Evolutionary conservation across 257 asterid genomes (phyloP), one percentile per base, ranked within the genome.

Genomic region (Nicotiana knightiana): DNA sequence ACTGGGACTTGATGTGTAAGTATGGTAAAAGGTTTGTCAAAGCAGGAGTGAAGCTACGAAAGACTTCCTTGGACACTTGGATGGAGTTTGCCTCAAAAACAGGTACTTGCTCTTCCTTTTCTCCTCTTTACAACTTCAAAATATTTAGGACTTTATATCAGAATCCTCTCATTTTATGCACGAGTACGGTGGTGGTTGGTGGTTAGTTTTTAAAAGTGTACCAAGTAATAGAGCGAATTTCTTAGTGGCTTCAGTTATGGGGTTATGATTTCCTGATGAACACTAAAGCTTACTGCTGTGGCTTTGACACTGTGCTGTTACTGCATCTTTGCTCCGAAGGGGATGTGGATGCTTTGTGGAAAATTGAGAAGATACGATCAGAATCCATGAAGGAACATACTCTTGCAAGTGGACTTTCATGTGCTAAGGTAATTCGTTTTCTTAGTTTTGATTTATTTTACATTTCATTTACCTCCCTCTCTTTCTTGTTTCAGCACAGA

Each of bases 41-140:
- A 76, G 94, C 93, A 32, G 97, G 94, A 85, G 93, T 91, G 63
- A 91, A 83, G 51, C 91, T 94, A 62, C 86, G 98, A 67, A 93
- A 87, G 90, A 73, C 89, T 87, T 85, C 98, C 81, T 90, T 92
- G 82, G 96, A 90, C 48, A 46, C 84, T 81, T 96, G 98, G 99
- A 96, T 96, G 98, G 97, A 93, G 35, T 89, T 92, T 88, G 93
- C 98, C 75, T 91, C 96, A 32, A 91, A 79, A 83, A 89, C 83
- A 89, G 99, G 99, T 93, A 67, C 84, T 65, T 10, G 53, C 43
- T 73, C 43, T 28, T 87, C 35, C 77, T 71, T 33, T 76, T 78
- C 54, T 51, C 35, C 80, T 82, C 81, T 48, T 35, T 67, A 66
- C 67, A 75, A 57, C 58, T 70, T 43, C 11, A 83, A 57, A 53